Base-by-base conservation (phyloP, 2,329 filamentous ascomycete species). In the Chaetomiaceae sp. region DNA sequence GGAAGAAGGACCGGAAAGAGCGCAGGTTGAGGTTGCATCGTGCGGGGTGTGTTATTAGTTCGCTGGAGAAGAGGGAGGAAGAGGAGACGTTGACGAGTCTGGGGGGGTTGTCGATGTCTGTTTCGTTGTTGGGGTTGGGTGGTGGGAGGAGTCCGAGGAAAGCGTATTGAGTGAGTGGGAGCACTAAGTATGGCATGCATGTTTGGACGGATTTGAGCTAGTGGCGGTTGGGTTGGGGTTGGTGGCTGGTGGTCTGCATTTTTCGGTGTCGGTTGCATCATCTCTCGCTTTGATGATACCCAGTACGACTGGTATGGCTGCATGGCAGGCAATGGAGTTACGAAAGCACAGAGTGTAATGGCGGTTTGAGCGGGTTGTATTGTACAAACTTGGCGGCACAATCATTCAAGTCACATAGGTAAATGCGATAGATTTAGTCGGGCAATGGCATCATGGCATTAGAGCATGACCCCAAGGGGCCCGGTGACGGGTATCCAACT, bases 1-100 rank as follows among this genome's bases (percentile, higher is more conserved):
- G 50, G 12, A 60, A 58, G 43, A 57, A 53, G 48, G 59, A 34
- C 25, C 57, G 60, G 23, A 25, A 23, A 12, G 55, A 53, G n/a
- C 33, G 57, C 0, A 9, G 55, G 22, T 6, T 17, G 27, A 36
- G 55, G 22, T 33, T 57, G 49, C 47, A 47, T 14, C 47, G 57
- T 6, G 37, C 36, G 2, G 54, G 56, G n/a, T 59, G 47, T 19
- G 37, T 56, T 5, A 47, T 51, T 20, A 46, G 14, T 9, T 45
- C 34, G 37, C 12, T 49, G 2, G 43, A 40, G 39, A 17, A 39
- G 45, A 9, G 43, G 6, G 55, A 49, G n/a, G 43, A 40, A 4
- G 50, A 45, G 31, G 19, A 25, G 37, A 59, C 54, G 27, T 17
- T 53, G 40, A 51, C 51, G 11, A 56, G 56, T 20, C 11, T 56